Conservation (phyloP, 2,329 filamentous ascomycete species). For the Juglanconis sp. region DNA sequence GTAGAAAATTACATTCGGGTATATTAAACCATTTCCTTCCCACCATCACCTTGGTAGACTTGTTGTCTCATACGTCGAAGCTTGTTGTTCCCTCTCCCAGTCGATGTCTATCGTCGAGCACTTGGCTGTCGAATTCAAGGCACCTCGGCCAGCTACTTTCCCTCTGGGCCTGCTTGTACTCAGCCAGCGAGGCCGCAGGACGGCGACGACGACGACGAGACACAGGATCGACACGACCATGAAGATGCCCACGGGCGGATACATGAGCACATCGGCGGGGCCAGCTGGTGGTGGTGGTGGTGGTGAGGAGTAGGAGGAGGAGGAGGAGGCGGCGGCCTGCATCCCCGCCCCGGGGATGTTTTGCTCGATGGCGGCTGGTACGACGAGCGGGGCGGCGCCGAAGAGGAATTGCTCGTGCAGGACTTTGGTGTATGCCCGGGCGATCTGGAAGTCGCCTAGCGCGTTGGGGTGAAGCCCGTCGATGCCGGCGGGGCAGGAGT, state of each 20-base stretch:
- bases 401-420: constrained; percentile 26
- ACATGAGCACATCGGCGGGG: neutral
- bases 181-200: constrained; percentile 8
- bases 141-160: no score
- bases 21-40: no score
- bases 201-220: neutral
- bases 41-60: no score
- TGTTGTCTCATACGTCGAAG: no score
- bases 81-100: no score
- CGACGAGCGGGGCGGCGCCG: constrained; percentile 21
- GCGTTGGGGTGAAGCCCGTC: constrained; percentile 42
- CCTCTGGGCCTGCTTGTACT: neutral
- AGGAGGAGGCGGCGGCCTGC: neutral
- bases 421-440: constrained; percentile 34
- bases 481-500: constrained; percentile 28
- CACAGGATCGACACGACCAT: neutral
- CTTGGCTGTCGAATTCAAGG: no score
- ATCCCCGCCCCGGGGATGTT: neutral
- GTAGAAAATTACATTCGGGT: no score
- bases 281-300: neutral
- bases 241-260: neutral
- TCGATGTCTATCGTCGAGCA: no score
- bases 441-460: constrained; percentile 39
- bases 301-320: neutral
- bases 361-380: constrained; percentile 18